Conservation (phyloP, 495 filamentous ascomycete species). For the Xylaria bambusicola region DNA sequence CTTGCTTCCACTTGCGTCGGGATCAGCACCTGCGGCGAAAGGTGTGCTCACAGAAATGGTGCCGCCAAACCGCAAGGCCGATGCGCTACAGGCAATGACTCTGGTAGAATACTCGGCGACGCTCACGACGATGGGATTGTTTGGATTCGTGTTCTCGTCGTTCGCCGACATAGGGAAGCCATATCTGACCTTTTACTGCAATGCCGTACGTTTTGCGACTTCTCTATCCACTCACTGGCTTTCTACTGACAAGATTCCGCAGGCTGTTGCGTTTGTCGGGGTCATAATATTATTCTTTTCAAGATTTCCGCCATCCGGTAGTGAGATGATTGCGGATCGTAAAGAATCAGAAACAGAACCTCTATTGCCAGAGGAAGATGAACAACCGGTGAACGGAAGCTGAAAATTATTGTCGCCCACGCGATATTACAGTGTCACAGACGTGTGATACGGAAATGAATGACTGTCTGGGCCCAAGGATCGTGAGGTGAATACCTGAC, state of each 20-base stretch:
- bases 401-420: too few relatives aligned
- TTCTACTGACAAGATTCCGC: neutral
- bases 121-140: constrained; percentile 49
- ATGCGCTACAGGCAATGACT: constrained; percentile 54
- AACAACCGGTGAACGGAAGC: neutral
- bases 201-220: constrained; percentile 42
- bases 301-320: constrained; percentile 45
- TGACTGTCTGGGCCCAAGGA: too few relatives aligned
- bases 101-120: constrained; percentile 54
- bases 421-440: too few relatives aligned
- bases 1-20: constrained; percentile 51
- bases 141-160: constrained; percentile 52
- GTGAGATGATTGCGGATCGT: constrained; percentile 27
- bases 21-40: constrained; percentile 53
- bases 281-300: constrained; percentile 45
- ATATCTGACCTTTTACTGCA: constrained; percentile 52
- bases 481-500: too few relatives aligned
- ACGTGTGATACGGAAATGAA: too few relatives aligned
- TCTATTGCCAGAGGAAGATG: neutral
- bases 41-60: constrained; percentile 60
- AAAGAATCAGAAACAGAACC: neutral
- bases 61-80: constrained; percentile 41
- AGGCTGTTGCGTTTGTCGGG: constrained; percentile 46
- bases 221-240: neutral
- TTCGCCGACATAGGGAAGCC: constrained; percentile 48